Percentiles rank a stretch among this genome's conserved stretches.
Evolutionary conservation across 140 eudicot genomes (phyloP).

Genomic region (Erigeron philadelphicus): DNA sequence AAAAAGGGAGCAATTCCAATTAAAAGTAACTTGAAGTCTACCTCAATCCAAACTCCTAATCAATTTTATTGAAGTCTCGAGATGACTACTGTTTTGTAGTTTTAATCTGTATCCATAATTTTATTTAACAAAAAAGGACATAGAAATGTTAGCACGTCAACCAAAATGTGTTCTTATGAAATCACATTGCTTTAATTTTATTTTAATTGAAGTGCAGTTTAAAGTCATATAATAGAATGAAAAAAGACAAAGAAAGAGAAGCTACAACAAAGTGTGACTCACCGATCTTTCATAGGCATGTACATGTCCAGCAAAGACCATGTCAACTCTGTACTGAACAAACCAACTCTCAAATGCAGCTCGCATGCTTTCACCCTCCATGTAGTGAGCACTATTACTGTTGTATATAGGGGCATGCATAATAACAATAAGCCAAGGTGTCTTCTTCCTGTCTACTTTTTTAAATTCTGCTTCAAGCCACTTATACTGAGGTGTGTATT

Average conservation of each 20-base stretch:
- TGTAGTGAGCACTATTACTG: constrained; percentile 71
- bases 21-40: too few relatives aligned
- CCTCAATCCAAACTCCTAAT: too few relatives aligned
- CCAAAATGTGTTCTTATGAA: neutral
- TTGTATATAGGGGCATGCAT: constrained; percentile 84
- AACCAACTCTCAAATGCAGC: constrained; percentile 78
- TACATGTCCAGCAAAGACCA: constrained; percentile 93
- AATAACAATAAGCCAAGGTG: constrained; percentile 92
- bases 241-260: neutral
- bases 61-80: too few relatives aligned
- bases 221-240: too few relatives aligned
- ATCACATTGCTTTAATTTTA: neutral
- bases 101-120: too few relatives aligned
- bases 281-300: constrained; percentile 99
- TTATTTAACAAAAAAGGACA: too few relatives aligned
- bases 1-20: too few relatives aligned
- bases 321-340: constrained; percentile 69
- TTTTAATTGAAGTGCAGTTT: too few relatives aligned
- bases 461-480: constrained; percentile 72
- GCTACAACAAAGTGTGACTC: constrained; percentile 25
- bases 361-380: constrained; percentile 97
- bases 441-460: constrained; percentile 75
- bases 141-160: too few relatives aligned
- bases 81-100: too few relatives aligned
- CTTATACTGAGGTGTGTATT: constrained; percentile 73